Conservation (phyloP, 2,329 filamentous ascomycete species). For the Ascochyta lentis region DNA sequence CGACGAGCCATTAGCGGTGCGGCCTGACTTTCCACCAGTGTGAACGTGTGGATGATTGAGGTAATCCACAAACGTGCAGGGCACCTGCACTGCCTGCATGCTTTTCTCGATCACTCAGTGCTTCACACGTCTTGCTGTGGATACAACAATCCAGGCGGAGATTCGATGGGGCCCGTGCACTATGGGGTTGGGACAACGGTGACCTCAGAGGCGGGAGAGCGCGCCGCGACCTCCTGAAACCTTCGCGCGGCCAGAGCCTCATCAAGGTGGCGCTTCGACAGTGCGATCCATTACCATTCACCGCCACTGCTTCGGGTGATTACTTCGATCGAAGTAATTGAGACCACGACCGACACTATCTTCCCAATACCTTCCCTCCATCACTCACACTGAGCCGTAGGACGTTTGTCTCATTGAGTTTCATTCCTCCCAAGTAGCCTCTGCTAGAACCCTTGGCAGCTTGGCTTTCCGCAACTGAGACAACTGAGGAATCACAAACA, state of each 20-base stretch:
- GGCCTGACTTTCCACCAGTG: neutral
- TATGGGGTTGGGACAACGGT: slow-evolving; percentile 17
- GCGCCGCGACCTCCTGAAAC: slow-evolving; percentile 8
- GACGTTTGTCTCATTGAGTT: neutral
- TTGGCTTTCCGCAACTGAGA: slow-evolving; percentile 14
- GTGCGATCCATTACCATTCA: neutral
- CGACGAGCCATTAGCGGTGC: neutral
- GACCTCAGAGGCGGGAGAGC: neutral
- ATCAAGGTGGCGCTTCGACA: slow-evolving; percentile 25
- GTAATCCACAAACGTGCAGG: slow-evolving; percentile 27
- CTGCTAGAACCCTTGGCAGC: slow-evolving; percentile 8
- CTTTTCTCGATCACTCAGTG: slow-evolving; percentile 18
- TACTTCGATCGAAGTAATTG: neutral
- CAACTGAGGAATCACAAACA: slow-evolving; percentile 2
- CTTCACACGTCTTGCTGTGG: slow-evolving; percentile 13
- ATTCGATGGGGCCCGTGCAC: slow-evolving; percentile 8
- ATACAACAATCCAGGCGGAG: slow-evolving; percentile 1
- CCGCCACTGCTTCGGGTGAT: neutral
- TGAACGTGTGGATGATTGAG: neutral
- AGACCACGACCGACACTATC: neutral
- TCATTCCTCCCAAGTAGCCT: slow-evolving; percentile 11
- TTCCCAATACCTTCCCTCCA: slow-evolving; percentile 1
- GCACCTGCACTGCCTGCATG: slow-evolving; percentile 36
- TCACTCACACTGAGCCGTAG: neutral
- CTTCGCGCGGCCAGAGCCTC: slow-evolving; percentile 25